Conservation (phyloP, 2,329 filamentous ascomycete species). For the Phyllosticta capitalensis region DNA sequence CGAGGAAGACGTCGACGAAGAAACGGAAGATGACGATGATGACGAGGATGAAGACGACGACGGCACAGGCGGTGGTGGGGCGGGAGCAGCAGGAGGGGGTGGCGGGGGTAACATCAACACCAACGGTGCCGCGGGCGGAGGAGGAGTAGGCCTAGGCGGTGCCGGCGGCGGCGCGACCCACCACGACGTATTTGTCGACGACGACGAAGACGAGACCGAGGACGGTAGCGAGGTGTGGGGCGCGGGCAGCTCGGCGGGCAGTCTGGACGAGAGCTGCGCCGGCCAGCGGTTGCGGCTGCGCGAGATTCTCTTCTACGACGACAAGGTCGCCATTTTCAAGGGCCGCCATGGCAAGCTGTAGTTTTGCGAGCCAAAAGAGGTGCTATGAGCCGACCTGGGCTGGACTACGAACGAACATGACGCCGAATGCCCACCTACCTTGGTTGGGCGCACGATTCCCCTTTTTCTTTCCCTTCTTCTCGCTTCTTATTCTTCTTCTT, state of each 20-base stretch:
- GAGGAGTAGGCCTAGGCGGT: not conserved
- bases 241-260: not conserved
- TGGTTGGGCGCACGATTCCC: too few relatives aligned
- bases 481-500: not conserved
- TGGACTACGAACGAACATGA: too few relatives aligned
- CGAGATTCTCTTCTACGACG: constrained; percentile 78
- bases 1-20: constrained; percentile 28
- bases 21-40: constrained; percentile 33
- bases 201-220: constrained; percentile 36
- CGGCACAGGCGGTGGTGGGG: not conserved
- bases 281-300: constrained; percentile 52
- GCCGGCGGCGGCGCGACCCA: not conserved
- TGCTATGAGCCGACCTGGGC: not conserved
- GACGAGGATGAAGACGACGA: constrained; percentile 45
- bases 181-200: constrained; percentile 5
- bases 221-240: constrained; percentile 25
- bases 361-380: constrained; percentile 16
- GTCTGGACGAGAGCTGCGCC: constrained; percentile 35
- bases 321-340: constrained; percentile 73
- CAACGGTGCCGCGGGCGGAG: not conserved
- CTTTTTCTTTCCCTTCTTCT: not conserved
- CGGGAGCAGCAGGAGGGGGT: constrained; percentile 30
- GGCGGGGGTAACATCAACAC: not conserved
- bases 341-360: constrained; percentile 51
- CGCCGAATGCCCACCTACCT: too few relatives aligned